These are phyloP conservation scores for Plasmodium ovale DNA, from an alignment of 169 alveolate genomes.

Conservation along the genomic window DNA sequence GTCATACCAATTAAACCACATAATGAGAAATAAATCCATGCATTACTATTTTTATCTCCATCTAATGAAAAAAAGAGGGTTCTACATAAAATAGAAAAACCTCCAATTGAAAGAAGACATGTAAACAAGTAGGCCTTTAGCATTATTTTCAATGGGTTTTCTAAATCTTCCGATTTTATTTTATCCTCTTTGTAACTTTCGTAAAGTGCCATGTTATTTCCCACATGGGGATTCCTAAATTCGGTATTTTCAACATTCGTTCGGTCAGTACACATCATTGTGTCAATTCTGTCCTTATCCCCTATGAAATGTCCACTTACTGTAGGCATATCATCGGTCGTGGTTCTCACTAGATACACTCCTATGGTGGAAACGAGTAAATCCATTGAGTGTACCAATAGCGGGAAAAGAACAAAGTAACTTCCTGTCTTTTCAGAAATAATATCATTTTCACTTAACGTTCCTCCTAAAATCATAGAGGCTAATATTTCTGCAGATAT, in stretches of 20 bases:
- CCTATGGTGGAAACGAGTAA: slow-evolving; percentile 86
- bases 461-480: slow-evolving; percentile 93
- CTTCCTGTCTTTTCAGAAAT: slow-evolving; percentile 70
- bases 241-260: background rate
- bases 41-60: slow-evolving; percentile 26
- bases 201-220: too few relatives aligned
- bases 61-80: slow-evolving; percentile 78
- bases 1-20: slow-evolving; percentile 89
- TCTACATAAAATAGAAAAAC: slow-evolving; percentile 85
- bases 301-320: background rate
- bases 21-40: slow-evolving; percentile 80
- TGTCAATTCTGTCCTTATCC: background rate
- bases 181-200: slow-evolving; percentile 80
- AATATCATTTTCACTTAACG: slow-evolving; percentile 85
- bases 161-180: slow-evolving; percentile 29
- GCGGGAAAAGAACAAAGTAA: slow-evolving; percentile 90
- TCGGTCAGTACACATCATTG: too few relatives aligned
- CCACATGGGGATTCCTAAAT: too few relatives aligned
- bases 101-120: slow-evolving; percentile 81
- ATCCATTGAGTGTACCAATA: slow-evolving; percentile 90
- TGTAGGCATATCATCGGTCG: slow-evolving; percentile 79
- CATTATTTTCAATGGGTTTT: slow-evolving; percentile 65
- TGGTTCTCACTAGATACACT: slow-evolving; percentile 81
- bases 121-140: slow-evolving; percentile 84
- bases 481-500: slow-evolving; percentile 91